Conservation (phyloP, 1,139 yeast species). For the Yamadazyma mexicana region DNA sequence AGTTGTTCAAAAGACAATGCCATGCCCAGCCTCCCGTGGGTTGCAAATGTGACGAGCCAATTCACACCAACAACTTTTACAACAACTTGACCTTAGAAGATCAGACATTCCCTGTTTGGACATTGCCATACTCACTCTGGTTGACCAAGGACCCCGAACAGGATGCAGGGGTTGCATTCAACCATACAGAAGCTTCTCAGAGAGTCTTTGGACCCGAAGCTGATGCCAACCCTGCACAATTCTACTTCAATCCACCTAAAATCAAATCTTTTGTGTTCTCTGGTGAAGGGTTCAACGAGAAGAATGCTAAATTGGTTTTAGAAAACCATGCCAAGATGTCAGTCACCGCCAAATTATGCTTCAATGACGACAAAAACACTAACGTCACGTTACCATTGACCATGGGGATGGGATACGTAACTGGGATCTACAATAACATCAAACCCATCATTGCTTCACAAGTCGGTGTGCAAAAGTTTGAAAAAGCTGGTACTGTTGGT, state of each 20-base stretch:
- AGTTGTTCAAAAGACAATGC: slow-evolving; percentile 19
- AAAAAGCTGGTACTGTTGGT: slow-evolving; percentile 17
- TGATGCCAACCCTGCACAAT: slow-evolving; percentile 36
- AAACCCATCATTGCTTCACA: slow-evolving; percentile 58
- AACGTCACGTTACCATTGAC: slow-evolving; percentile 35
- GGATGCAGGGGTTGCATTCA: slow-evolving; percentile 42
- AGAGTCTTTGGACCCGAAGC: slow-evolving; percentile 48
- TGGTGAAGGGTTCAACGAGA: slow-evolving; percentile 27
- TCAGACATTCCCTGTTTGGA: slow-evolving; percentile 49
- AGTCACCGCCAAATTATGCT: slow-evolving; percentile 23
- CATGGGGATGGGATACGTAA: slow-evolving; percentile 70
- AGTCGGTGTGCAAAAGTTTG: slow-evolving; percentile 60
- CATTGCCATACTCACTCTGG: slow-evolving; percentile 50
- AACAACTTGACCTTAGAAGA: slow-evolving; percentile 44
- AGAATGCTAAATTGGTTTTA: slow-evolving; percentile 23
- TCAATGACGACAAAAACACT: slow-evolving; percentile 8
- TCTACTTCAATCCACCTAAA: slow-evolving; percentile 47
- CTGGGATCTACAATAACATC: slow-evolving; percentile 58
- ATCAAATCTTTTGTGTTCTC: slow-evolving; percentile 44
- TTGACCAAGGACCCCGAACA: slow-evolving; percentile 38
- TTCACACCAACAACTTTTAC: slow-evolving; percentile 48
- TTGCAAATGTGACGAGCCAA: slow-evolving; percentile 27
- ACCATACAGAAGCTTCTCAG: slow-evolving; percentile 44
- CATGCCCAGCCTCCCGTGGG: slow-evolving; percentile 38
- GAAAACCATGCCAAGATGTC: slow-evolving; percentile 36